Conservation (phyloP, 2,329 filamentous ascomycete genomes). For the Fusarium subtropicale region DNA sequence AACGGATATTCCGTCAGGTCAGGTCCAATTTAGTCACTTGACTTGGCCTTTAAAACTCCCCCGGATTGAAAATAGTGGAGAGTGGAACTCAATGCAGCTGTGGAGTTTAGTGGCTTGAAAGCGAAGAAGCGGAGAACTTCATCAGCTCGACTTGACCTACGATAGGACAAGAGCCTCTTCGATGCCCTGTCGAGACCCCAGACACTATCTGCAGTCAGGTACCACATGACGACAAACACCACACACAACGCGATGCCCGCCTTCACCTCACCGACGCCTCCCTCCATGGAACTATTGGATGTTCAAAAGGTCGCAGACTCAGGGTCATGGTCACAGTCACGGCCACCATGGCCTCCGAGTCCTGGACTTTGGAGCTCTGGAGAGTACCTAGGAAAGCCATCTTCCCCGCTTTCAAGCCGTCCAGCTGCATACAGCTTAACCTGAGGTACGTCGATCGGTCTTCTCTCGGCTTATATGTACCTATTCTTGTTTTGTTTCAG, state of each 20-base stretch:
- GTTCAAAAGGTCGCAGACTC: slow-evolving; percentile 43
- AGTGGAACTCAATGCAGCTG: not conserved
- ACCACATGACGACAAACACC: slow-evolving; percentile 39
- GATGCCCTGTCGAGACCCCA: slow-evolving; percentile 31
- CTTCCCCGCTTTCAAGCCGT: slow-evolving; percentile 28
- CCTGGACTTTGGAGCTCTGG: not conserved
- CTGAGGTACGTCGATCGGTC: slow-evolving; percentile 8
- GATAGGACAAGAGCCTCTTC: slow-evolving; percentile 36
- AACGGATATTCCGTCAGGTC: slow-evolving; percentile 12
- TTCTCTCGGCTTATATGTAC: slow-evolving; percentile 16
- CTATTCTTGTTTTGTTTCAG: not conserved
- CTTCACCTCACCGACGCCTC: slow-evolving; percentile 44
- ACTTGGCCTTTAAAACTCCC: slow-evolving; percentile 25
- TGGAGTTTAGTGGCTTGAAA: slow-evolving; percentile 25
- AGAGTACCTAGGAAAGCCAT: not conserved
- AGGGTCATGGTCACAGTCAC: slow-evolving; percentile 31
- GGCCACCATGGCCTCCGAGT: slow-evolving; percentile 12
- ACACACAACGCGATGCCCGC: slow-evolving; percentile 30
- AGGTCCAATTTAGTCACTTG: slow-evolving; percentile 6
- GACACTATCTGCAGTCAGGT: slow-evolving; percentile 42
- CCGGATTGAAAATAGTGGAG: slow-evolving; percentile 40
- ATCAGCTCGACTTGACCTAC: slow-evolving; percentile 14
- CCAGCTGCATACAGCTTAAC: slow-evolving; percentile 6
- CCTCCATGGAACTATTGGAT: slow-evolving; percentile 37
- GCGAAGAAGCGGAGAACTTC: slow-evolving; percentile 11